Base-by-base conservation (phyloP, 2,329 filamentous ascomycete genomes). In the Alternaria ethzedia region DNA sequence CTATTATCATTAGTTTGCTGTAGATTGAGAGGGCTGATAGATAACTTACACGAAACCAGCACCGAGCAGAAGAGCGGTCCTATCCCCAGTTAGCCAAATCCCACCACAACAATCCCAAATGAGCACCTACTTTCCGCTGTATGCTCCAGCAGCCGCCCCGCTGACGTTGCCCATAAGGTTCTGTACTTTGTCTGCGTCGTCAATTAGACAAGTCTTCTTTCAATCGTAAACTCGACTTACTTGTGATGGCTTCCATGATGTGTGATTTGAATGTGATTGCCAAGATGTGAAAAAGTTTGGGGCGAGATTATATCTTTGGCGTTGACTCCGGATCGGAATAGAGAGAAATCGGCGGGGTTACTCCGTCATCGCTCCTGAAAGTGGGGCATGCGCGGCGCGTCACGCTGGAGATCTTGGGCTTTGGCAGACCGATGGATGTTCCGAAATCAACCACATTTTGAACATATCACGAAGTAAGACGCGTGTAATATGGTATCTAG, bases 181-280 rank as follows among this genome's bases (percentile, higher is more conserved):
- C 64, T 78, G 70, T 52, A 78, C 71, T 61, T 75, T 78, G 71
- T 75, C 75, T 74, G 55, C 15, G n/a, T 20, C 20, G 51, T 75
- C 45, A 32, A 51, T 77, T 49, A 77, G 70, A 43, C 49, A 0
- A 25, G 54, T 25, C 63, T 50, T 57, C 32, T 70, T 66, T 63
- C 41, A 17, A 7, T 13, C 25, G 12, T 36, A 6, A 3, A 17
- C 32, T 8, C 6, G 8, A 65, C 74, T 63, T 60, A 78, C 77
- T 73, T 50, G 73, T 79, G 57, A 81, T 74, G 47, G 75, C 70
- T 59, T 81, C 78, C 79, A 81, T 81, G n/a, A 54, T 78, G 68
- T 64, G 43, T 69, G 44, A 25, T 63, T 62, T 69, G 54, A 50
- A 55, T 17, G 59, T 41, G 21, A 49, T 65, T 30, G 47, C 50